phyloP scores from a whole-genome alignment of 2,329 filamentous ascomycete genomes.

The Pseudohalonectria lignicola region DNA sequence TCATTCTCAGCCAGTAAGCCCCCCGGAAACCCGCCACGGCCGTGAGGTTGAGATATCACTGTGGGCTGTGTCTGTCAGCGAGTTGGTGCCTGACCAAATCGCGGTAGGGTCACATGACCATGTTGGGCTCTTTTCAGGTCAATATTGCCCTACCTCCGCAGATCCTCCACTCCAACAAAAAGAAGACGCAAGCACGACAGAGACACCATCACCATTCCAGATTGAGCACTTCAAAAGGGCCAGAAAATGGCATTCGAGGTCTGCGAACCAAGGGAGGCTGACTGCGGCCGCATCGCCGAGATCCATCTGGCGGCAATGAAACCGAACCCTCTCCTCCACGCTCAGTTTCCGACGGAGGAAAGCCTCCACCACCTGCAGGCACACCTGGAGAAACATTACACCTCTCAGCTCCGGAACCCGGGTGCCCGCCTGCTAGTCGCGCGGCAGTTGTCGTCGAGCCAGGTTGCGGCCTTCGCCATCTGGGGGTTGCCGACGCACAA shows the following conservation, averaged over 20 bases:
- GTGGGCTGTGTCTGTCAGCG: too few relatives aligned
- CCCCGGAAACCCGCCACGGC: too few relatives aligned
- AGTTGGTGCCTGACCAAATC: too few relatives aligned
- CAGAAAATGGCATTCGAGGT: conserved; percentile 1
- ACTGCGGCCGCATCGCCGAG: conserved; percentile 11
- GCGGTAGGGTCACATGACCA: too few relatives aligned
- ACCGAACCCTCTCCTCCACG: conserved; percentile 24
- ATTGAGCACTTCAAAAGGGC: too few relatives aligned
- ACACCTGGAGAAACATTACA: conserved; percentile 19
- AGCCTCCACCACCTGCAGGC: conserved; percentile 16
- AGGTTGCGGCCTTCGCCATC: conserved; percentile 22
- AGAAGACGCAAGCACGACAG: too few relatives aligned
- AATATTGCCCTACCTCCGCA: too few relatives aligned
- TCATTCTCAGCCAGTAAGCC: too few relatives aligned
- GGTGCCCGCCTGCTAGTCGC: conserved; percentile 20
- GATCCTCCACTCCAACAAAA: too few relatives aligned
- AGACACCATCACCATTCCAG: too few relatives aligned
- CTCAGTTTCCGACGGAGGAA: conserved; percentile 24
- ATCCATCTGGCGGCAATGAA: conserved; percentile 28
- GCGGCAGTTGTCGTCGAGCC: conserved; percentile 14
- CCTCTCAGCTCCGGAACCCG: conserved; percentile 13
- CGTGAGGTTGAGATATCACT: too few relatives aligned
- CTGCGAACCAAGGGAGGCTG: neutral
- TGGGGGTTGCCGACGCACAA: conserved; percentile 18
- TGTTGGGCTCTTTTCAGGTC: too few relatives aligned